Evolutionary conservation across 306 rosid genomes (phyloP), one percentile per base, ranked within the genome.

Genomic region (Pterocarpus macrocarpus): DNA sequence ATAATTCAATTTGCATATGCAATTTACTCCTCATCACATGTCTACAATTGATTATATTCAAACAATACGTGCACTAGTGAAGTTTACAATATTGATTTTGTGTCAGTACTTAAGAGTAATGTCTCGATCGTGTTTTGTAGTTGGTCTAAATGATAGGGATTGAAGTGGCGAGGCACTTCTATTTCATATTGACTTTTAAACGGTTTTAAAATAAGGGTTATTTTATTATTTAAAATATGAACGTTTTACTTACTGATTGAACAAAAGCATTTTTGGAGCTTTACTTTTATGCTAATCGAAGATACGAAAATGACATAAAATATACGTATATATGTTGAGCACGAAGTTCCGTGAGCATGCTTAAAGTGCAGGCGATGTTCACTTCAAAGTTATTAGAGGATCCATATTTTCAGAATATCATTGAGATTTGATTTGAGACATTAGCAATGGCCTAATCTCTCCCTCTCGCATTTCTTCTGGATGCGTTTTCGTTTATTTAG

Each of bases 321-420:
- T 13, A 10, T 3, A 47, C 53, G 33, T 39, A 22, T 32, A 30
- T 22, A 47, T 34, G 66, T 34, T 56, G 82, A 63, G 53, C 49
- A 72, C 61, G 61, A 41, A 63, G 66, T 43, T 71, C 68, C 34
- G 52, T 79, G 63, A n/a, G 73, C 73, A 16, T 32, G 66, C 75
- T 43, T 59, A 69, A 69, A 77, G 86, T 22, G 43, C 69, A 75
- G 43, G 10, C 41, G 3, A 50, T 44, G 15, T 56, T 67, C 78
- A 75, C 66, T 59, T 82, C 30, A 59, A 50, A 45, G 84, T 69
- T 84, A 69, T 75, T 43, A 67, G 85, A 76, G 80, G 35, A 76
- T 85, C 83, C 39, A 43, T 43, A 71, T 58, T 44, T 70, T 71
- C 69, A 80, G 36, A 22, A 22, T 22, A 22, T 22, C 70, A 75